Evolutionary conservation across 2,329 filamentous ascomycete genomes (phyloP).

Genomic region (Trichoderma simmonsii): DNA sequence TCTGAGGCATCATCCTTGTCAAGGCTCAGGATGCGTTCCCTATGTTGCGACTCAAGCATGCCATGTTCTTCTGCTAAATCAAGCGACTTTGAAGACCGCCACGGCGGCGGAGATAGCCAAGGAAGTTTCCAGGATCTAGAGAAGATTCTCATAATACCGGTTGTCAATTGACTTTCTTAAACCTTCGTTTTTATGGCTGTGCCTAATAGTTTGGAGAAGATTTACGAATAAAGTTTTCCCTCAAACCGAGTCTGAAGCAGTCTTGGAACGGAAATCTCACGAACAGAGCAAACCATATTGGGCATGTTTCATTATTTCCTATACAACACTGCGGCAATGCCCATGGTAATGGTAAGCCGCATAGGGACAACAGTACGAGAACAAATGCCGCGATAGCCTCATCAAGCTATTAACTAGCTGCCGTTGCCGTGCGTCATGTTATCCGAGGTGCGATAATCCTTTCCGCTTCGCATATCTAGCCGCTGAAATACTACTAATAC

Average conservation of each 20-base stretch:
- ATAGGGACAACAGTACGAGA: not conserved
- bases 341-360: not conserved
- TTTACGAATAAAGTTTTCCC: not conserved
- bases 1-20: not conserved
- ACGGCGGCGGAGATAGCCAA: not conserved
- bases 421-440: not conserved
- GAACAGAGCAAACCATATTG: not conserved
- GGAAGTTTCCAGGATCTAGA: not conserved
- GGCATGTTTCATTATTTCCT: not conserved
- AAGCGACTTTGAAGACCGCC: not conserved
- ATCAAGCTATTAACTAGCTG: not conserved
- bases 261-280: not conserved
- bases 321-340: not conserved
- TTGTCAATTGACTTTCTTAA: not conserved
- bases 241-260: not conserved
- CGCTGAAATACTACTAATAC: not conserved
- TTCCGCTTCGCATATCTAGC: not conserved
- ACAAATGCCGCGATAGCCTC: not conserved
- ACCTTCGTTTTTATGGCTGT: too few species aligned
- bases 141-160: not conserved
- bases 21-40: not conserved
- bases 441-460: not conserved
- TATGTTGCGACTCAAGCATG: not conserved
- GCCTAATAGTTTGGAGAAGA: not conserved
- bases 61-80: not conserved